Conservation (phyloP, 176 grass and related monocot genomes). For the Oryza glaberrima region DNA sequence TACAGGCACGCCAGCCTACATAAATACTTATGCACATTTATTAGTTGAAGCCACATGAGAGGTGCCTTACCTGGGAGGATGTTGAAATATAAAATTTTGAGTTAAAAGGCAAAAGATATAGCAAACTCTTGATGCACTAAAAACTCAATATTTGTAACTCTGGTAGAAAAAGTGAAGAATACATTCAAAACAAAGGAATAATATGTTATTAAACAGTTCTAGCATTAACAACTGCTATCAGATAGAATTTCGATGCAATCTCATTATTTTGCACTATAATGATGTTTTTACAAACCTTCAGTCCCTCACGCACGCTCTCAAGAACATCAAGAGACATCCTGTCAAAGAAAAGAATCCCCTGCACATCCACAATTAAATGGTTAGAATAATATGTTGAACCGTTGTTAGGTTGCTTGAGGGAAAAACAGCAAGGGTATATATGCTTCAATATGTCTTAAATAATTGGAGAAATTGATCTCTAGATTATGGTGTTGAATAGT, state of each 20-base stretch:
- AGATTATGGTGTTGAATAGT: constrained; percentile 18
- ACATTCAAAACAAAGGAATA: neutral
- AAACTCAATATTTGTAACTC: neutral
- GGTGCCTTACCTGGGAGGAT: constrained; percentile 2
- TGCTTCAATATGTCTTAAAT: neutral
- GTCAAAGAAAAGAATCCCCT: constrained; percentile 98
- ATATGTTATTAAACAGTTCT: neutral
- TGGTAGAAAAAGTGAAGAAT: constrained; percentile 20
- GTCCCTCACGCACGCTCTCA: constrained; percentile 63
- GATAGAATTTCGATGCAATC: constrained; percentile 1
- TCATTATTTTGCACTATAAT: neutral
- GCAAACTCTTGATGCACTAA: constrained; percentile 18
- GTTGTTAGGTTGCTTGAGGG: neutral
- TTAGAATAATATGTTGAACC: constrained; percentile 16
- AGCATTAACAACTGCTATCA: constrained; percentile 7
- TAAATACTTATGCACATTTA: constrained; percentile 19
- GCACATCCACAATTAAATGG: constrained; percentile 50
- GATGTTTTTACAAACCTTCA: constrained; percentile 66
- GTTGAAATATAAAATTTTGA: neutral
- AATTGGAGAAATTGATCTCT: neutral
- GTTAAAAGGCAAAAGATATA: constrained; percentile 11
- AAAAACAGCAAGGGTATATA: constrained; percentile 12
- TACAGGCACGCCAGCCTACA: neutral
- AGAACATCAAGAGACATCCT: constrained; percentile 90
- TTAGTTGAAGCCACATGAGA: neutral